These are phyloP conservation scores for Myrica gale DNA, from an alignment of 306 rosid genomes.

Conservation along the genomic window DNA sequence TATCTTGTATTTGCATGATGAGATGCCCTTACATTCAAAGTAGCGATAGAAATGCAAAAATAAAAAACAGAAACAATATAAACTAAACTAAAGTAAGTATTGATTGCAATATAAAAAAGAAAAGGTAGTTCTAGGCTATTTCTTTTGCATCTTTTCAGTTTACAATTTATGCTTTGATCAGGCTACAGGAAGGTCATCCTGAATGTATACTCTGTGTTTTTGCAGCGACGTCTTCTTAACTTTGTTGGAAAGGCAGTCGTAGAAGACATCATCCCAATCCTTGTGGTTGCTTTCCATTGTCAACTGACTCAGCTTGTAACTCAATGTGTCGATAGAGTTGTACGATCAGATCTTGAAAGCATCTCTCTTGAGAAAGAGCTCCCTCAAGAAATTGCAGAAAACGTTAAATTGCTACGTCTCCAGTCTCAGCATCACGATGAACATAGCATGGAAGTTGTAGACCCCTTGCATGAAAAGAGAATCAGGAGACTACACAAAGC, in stretches of 20 bases:
- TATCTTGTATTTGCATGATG: background rate
- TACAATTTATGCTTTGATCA: background rate
- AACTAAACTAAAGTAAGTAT: background rate
- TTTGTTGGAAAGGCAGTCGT: conserved; percentile 81
- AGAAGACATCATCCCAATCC: conserved; percentile 82
- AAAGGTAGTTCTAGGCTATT: background rate
- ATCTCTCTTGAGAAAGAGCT: conserved; percentile 72
- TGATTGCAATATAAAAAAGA: background rate
- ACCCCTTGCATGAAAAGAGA: conserved; percentile 48
- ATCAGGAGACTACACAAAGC: conserved; percentile 63
- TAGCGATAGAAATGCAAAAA: too few species aligned
- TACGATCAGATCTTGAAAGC: conserved; percentile 61
- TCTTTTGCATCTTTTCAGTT: background rate
- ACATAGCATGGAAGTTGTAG: conserved; percentile 38
- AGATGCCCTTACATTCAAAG: background rate
- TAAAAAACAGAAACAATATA: too few species aligned
- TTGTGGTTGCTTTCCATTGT: conserved; percentile 61
- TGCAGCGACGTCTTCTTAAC: conserved; percentile 77
- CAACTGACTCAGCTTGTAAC: conserved; percentile 54
- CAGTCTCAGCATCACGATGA: conserved; percentile 37
- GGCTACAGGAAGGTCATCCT: background rate
- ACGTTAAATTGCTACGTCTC: conserved; percentile 43
- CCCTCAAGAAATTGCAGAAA: conserved; percentile 48
- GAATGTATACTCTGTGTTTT: conserved; percentile 15
- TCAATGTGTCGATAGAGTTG: conserved; percentile 66